Evolutionary conservation across 345 rosid genomes (phyloP).

Genomic region (Salix udensis): DNA sequence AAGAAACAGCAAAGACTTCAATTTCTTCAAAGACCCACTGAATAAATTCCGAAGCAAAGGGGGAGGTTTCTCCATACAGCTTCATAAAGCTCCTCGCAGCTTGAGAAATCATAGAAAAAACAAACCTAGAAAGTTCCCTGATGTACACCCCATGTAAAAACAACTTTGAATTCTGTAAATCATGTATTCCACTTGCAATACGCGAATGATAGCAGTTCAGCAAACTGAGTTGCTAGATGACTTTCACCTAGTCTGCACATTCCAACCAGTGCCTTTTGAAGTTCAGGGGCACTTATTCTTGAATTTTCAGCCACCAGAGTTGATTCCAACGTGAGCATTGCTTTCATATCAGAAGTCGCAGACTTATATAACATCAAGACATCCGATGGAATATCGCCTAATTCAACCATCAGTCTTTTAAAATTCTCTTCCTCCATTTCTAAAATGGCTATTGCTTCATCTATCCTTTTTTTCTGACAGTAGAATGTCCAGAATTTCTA

Average conservation of each 20-base stretch:
- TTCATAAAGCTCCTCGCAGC: slow-evolving; percentile 49
- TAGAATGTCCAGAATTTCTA: slow-evolving; percentile 45
- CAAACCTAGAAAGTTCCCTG: slow-evolving; percentile 45
- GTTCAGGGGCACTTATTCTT: slow-evolving; percentile 49
- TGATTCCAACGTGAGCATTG: slow-evolving; percentile 33
- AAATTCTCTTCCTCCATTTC: slow-evolving; percentile 41
- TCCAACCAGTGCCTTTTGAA: slow-evolving; percentile 48
- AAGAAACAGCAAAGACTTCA: slow-evolving; percentile 34
- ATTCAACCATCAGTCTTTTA: slow-evolving; percentile 23
- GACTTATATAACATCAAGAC: slow-evolving; percentile 27
- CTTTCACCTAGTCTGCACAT: slow-evolving; percentile 44
- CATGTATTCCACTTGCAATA: slow-evolving; percentile 35
- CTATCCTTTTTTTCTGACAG: slow-evolving; percentile 43
- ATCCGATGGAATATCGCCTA: slow-evolving; percentile 11
- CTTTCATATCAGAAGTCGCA: slow-evolving; percentile 41
- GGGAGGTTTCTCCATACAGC: slow-evolving; percentile 46
- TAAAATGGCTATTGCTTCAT: slow-evolving; percentile 44
- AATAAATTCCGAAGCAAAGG: slow-evolving; percentile 38
- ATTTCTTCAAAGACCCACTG: slow-evolving; percentile 51
- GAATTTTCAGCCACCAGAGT: slow-evolving; percentile 44
- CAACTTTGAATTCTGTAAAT: slow-evolving; percentile 30
- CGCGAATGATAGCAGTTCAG: slow-evolving; percentile 50
- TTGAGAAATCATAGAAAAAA: slow-evolving; percentile 58
- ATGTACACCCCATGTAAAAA: slow-evolving; percentile 30
- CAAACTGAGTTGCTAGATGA: slow-evolving; percentile 43